These are phyloP conservation scores for Penicillium glabrum DNA, from an alignment of 2,329 filamentous ascomycete genomes.

Conservation along the genomic window DNA sequence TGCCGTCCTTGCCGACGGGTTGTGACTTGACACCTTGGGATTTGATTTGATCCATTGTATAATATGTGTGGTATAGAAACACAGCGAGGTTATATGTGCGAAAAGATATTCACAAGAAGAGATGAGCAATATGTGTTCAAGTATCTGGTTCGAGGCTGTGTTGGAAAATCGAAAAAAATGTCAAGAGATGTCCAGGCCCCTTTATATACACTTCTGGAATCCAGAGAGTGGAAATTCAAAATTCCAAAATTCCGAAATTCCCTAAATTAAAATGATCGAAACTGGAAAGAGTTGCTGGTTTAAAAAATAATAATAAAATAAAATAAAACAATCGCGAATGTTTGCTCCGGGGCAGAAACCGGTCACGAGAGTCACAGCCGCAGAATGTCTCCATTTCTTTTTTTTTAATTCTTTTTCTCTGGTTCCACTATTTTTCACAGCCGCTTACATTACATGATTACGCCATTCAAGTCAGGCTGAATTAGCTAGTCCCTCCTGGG, in stretches of 20 bases:
- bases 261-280: not conserved
- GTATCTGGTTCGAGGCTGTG: not conserved
- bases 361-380: constrained; percentile 13
- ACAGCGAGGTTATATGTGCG: not conserved
- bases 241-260: not conserved
- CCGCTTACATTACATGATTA: not conserved
- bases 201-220: constrained; percentile 11
- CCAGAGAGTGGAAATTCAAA: not conserved
- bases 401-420: not conserved
- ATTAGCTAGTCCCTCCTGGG: not conserved
- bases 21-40: constrained; percentile 1
- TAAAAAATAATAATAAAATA: constrained; percentile 1
- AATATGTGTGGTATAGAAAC: not conserved
- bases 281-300: not conserved
- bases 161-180: not conserved
- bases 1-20: not conserved
- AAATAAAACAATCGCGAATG: constrained; percentile 4
- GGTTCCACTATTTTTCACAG: not conserved
- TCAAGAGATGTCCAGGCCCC: not conserved
- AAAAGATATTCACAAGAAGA: not conserved
- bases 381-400: not conserved
- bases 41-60: constrained; percentile 6
- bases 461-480: not conserved
- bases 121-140: not conserved
- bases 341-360: constrained; percentile 18